Conservation (phyloP, 2,329 filamentous ascomycete species). For the Talaromyces rugulosus region DNA sequence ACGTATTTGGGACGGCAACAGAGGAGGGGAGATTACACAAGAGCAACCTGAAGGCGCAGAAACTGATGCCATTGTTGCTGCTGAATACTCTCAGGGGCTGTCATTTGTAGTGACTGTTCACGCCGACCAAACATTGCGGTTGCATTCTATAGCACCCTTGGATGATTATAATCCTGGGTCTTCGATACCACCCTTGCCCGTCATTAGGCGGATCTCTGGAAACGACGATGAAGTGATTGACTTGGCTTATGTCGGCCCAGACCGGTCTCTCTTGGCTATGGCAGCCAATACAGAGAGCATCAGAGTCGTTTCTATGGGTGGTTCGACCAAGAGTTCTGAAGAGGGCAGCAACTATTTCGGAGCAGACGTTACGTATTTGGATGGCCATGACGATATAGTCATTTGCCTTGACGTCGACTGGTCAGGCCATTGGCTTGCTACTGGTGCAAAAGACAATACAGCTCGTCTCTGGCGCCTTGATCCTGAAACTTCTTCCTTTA, state of each 20-base stretch:
- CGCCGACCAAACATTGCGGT: slow-evolving; percentile 78
- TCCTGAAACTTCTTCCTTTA: slow-evolving; percentile 66
- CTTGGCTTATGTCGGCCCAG: slow-evolving; percentile 75
- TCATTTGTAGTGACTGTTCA: slow-evolving; percentile 77
- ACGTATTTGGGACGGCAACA: slow-evolving; percentile 75
- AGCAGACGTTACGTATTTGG: slow-evolving; percentile 78
- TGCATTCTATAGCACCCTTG: slow-evolving; percentile 57
- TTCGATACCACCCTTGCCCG: slow-evolving; percentile 54
- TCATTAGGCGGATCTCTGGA: slow-evolving; percentile 79
- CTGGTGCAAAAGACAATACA: slow-evolving; percentile 94
- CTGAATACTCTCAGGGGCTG: slow-evolving; percentile 61
- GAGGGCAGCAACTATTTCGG: slow-evolving; percentile 65
- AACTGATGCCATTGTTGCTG: slow-evolving; percentile 66
- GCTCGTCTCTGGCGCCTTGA: slow-evolving; percentile 88
- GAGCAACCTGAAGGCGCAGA: slow-evolving; percentile 62
- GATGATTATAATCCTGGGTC: slow-evolving; percentile 33
- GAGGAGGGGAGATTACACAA: slow-evolving; percentile 72
- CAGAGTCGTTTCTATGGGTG: slow-evolving; percentile 69
- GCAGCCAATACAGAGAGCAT: slow-evolving; percentile 95
- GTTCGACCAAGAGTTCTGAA: slow-evolving; percentile 29
- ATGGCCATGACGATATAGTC: slow-evolving; percentile 91
- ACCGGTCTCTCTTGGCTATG: slow-evolving; percentile 77
- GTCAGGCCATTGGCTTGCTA: slow-evolving; percentile 95
- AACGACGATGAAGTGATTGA: slow-evolving; percentile 98
- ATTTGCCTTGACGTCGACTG: slow-evolving; percentile 92